phyloP scores from a whole-genome alignment of 2,329 filamentous ascomycete genomes.

The Ophiostoma populinum region DNA sequence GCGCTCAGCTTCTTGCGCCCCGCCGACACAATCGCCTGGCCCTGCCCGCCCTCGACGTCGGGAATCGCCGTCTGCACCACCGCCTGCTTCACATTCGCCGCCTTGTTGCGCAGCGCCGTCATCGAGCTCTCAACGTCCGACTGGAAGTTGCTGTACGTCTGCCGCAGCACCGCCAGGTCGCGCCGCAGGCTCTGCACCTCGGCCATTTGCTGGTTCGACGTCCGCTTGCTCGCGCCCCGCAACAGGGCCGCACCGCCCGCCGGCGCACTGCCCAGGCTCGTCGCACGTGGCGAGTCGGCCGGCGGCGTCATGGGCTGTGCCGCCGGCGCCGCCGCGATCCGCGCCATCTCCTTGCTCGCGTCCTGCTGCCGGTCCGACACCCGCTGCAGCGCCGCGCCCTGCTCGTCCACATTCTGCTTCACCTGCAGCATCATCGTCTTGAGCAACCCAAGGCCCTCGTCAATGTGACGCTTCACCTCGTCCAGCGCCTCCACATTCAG shows the following conservation, averaged over 20 bases:
- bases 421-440: slow-evolving; percentile 74
- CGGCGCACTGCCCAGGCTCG: slow-evolving; percentile 10
- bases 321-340: slow-evolving; percentile 22
- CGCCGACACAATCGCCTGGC: slow-evolving; percentile 65
- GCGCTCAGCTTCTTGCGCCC: slow-evolving; percentile 76
- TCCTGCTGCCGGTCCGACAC: slow-evolving; percentile 87
- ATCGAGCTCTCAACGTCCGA: slow-evolving; percentile 80
- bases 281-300: slow-evolving; percentile 31
- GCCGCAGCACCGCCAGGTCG: slow-evolving; percentile 78
- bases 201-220: slow-evolving; percentile 40
- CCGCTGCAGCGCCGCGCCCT: slow-evolving; percentile 63
- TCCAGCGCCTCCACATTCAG: slow-evolving; percentile 86
- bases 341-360: slow-evolving; percentile 69
- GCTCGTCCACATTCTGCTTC: slow-evolving; percentile 67
- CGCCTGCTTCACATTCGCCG: slow-evolving; percentile 58
- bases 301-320: slow-evolving; percentile 21
- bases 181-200: slow-evolving; percentile 72
- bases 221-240: slow-evolving; percentile 5
- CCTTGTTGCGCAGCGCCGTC: slow-evolving; percentile 66
- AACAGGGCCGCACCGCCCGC: background rate
- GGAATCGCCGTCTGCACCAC: slow-evolving; percentile 57
- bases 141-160: slow-evolving; percentile 85
- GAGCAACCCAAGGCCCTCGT: slow-evolving; percentile 71
- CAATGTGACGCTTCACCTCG: slow-evolving; percentile 91
- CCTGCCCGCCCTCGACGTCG: slow-evolving; percentile 57